A percentile compares a stretch with the other conserved stretches of the same genome.
These are phyloP conservation scores for Trichoderma koningiopsis DNA, from an alignment of 2,329 filamentous ascomycete genomes.

Conservation along the genomic window DNA sequence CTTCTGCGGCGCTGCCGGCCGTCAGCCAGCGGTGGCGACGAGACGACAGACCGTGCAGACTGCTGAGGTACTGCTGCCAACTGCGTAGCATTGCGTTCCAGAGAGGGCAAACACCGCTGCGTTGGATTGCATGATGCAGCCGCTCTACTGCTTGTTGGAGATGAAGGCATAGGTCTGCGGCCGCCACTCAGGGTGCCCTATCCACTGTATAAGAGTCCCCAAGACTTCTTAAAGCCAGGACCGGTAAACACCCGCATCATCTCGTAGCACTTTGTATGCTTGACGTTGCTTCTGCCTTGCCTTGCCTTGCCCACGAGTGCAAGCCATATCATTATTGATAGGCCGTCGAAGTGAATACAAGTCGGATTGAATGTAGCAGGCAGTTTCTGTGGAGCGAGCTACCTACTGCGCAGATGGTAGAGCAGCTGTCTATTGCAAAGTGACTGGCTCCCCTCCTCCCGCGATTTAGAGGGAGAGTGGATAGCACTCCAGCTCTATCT, in stretches of 20 bases:
- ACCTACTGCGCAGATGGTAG: constrained; percentile 1
- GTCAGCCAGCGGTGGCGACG: constrained; percentile 22
- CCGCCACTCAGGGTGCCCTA: neutral
- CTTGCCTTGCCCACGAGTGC: neutral
- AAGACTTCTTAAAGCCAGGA: neutral
- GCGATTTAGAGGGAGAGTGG: neutral
- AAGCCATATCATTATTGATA: neutral
- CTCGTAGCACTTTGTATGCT: neutral
- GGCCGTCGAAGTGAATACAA: neutral
- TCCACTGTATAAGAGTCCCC: neutral
- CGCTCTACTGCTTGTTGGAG: constrained; percentile 13
- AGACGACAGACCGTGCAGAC: neutral
- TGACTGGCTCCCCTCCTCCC: neutral
- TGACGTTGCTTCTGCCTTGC: neutral
- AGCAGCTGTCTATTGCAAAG: neutral
- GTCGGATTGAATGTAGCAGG: neutral
- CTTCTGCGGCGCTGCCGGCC: constrained; percentile 19
- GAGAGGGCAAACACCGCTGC: constrained; percentile 16
- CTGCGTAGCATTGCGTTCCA: constrained; percentile 19
- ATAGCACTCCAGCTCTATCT: constrained; percentile 2
- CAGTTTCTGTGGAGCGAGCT: constrained; percentile 1
- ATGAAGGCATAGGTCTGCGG: neutral
- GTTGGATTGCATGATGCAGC: constrained; percentile 8
- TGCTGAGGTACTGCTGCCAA: neutral
- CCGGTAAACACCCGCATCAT: neutral